Evolutionary conservation across 768 basidiomycete genomes (phyloP), one percentile per base, ranked within the genome.

Genomic region (Lentinula sp.): DNA sequence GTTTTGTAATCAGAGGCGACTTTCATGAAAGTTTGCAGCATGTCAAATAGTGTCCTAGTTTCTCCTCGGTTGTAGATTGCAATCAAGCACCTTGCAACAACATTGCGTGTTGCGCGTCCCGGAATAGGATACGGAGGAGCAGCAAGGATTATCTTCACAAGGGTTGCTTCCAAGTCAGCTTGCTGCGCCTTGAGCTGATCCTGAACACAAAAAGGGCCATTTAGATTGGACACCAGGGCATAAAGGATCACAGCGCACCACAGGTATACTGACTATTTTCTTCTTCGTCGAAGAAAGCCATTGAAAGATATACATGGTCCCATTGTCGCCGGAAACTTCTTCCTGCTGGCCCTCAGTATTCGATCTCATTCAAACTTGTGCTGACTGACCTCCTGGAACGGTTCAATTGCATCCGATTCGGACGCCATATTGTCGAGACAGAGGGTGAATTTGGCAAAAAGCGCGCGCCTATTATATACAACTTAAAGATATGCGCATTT

Each of bases 11-110:
- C 95, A 11, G 81, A 77, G 0, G 86, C 87, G 21, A 88, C 80
- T 74, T 85, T 91, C 57, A 96, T 73, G 61, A 97, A 82, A 2
- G 81, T 70, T 68, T 93, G 88, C 32, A 96, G 71, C 5, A 90
- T 89, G 68, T 99, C 96, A 66, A 95, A 98, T 59, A 98, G 73
- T 1, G 87, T 84, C 71, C 86, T 83, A 0, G 89, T 88, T 70
- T 98, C 95, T 66, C 90, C 91, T 16, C 86, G 83, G 37, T 79
- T 81, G 73, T 95, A 95, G 15, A 96, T 64, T 21, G 77, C 70
- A 46, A 91, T 72, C 50, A 98, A 74, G 67, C 93, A 94, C 78
- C 91, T 78, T 8, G 89, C 84, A 51, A 89, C 83, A 4, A 93
- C 77, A 61, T 89, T 87, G 43, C 96, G 84, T 46, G 94, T 74